Conservation (phyloP, 371 early-diverging fungal genomes). For the Haplosporangium sp. region DNA sequence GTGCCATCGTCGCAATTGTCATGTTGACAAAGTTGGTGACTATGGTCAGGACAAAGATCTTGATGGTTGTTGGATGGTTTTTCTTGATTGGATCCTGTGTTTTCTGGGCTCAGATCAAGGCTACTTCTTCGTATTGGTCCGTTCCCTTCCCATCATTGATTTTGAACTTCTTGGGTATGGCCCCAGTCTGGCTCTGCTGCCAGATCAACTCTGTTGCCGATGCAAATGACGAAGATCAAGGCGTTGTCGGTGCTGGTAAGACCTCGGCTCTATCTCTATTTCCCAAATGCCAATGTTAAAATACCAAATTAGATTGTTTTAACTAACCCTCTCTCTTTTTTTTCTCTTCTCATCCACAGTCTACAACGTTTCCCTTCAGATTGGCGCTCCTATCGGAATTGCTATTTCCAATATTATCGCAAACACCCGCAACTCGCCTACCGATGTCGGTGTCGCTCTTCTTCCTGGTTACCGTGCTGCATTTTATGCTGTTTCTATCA, state of each 20-base stretch:
- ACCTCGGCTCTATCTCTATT: not conserved
- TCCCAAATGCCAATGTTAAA: not conserved
- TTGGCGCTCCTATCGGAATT: constrained; percentile 41
- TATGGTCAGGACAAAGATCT: constrained; percentile 13
- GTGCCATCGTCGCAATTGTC: constrained; percentile 6
- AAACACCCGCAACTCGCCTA: constrained; percentile 15
- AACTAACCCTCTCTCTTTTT: too few relatives aligned
- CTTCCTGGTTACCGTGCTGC: constrained; percentile 26
- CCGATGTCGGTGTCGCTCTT: constrained; percentile 15
- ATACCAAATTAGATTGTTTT: not conserved
- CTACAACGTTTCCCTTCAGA: constrained; percentile 32
- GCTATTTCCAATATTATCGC: constrained; percentile 43
- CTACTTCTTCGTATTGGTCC: constrained; percentile 15
- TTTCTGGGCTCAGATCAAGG: constrained; percentile 19
- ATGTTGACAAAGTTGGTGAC: not conserved
- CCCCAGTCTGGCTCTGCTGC: constrained; percentile 17
- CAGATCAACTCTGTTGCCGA: constrained; percentile 34
- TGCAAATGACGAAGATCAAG: constrained; percentile 29
- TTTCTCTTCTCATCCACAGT: constrained; percentile 3
- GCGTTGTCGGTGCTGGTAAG: constrained; percentile 23
- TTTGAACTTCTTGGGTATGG: constrained; percentile 18
- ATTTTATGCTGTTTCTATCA: constrained; percentile 18
- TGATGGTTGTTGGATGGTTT: constrained; percentile 20
- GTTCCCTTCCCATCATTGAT: constrained; percentile 23
- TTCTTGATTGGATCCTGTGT: constrained; percentile 14